These are phyloP conservation scores for Coemansia sp. DNA, from an alignment of 192 early-diverging fungal species.

Conservation along the genomic window DNA sequence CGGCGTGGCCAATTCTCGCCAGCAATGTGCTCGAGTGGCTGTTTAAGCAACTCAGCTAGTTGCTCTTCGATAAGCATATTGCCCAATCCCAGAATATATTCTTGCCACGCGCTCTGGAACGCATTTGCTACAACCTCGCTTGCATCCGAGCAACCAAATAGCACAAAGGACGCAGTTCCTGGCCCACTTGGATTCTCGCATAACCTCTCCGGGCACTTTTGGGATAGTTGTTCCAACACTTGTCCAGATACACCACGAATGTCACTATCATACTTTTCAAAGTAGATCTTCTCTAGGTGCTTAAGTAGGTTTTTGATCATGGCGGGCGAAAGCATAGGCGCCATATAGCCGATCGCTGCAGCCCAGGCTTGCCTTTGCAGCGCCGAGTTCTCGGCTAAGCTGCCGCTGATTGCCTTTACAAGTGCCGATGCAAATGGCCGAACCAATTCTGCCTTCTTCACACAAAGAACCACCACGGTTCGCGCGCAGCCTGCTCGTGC, in stretches of 20 bases:
- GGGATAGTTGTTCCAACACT: slow-evolving; percentile 38
- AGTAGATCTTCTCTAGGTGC: slow-evolving; percentile 72
- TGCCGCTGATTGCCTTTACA: slow-evolving; percentile 75
- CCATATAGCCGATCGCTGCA: slow-evolving; percentile 79
- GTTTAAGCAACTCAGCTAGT: slow-evolving; percentile 20
- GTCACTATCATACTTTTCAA: slow-evolving; percentile 76
- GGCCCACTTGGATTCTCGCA: slow-evolving; percentile 18
- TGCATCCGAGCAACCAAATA: slow-evolving; percentile 31
- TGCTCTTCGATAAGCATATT: slow-evolving; percentile 10
- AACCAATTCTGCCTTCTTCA: slow-evolving; percentile 65
- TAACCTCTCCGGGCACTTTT: slow-evolving; percentile 27
- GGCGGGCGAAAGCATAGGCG: slow-evolving; percentile 57
- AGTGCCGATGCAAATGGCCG: slow-evolving; percentile 67
- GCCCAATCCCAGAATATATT: slow-evolving; percentile 30
- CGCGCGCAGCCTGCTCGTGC: slow-evolving; percentile 91
- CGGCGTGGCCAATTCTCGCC: slow-evolving; percentile 38
- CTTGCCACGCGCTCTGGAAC: slow-evolving; percentile 43
- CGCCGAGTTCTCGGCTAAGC: slow-evolving; percentile 74
- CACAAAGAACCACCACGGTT: slow-evolving; percentile 74
- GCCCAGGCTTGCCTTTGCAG: slow-evolving; percentile 85
- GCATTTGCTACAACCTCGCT: slow-evolving; percentile 12
- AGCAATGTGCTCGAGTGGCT: slow-evolving; percentile 18
- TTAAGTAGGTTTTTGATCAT: slow-evolving; percentile 65
- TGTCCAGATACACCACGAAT: slow-evolving; percentile 59
- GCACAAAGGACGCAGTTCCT: slow-evolving; percentile 25